phyloP scores from a whole-genome alignment of 2,329 filamentous ascomycete genomes.

The Hymenoscyphus linearis region DNA sequence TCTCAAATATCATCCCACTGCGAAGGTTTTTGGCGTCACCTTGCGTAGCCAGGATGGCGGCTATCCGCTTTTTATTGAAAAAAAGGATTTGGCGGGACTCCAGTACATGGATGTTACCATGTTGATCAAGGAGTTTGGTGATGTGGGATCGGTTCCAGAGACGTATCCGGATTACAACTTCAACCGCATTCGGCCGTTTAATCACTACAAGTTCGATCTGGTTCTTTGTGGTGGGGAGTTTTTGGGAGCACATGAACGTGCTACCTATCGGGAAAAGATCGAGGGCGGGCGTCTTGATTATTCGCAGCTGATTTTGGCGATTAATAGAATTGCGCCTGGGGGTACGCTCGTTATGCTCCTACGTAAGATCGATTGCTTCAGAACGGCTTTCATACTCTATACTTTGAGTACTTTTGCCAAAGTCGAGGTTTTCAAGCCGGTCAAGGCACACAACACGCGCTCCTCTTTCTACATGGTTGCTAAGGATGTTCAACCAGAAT shows the following conservation, averaged over 20 bases:
- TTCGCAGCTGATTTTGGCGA: slow-evolving; percentile 24
- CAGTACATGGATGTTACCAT: slow-evolving; percentile 19
- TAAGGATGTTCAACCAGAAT: slow-evolving; percentile 16
- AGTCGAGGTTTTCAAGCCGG: slow-evolving; percentile 24
- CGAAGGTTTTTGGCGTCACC: slow-evolving; percentile 16
- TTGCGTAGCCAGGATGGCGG: slow-evolving; percentile 18
- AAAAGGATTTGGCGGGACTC: slow-evolving; percentile 3
- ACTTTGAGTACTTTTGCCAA: slow-evolving; percentile 22
- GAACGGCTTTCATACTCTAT: slow-evolving; percentile 17
- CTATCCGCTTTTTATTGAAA: slow-evolving; percentile 18
- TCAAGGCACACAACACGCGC: slow-evolving; percentile 17
- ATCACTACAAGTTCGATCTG: slow-evolving; percentile 21
- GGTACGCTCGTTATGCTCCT: slow-evolving; percentile 26
- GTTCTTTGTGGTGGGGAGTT: slow-evolving; percentile 28
- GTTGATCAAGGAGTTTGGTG: slow-evolving; percentile 16
- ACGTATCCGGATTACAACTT: slow-evolving; percentile 18
- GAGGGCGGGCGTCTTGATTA: slow-evolving; percentile 17
- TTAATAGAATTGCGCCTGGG: slow-evolving; percentile 16
- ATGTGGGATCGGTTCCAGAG: slow-evolving; percentile 11
- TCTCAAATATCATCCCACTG: slow-evolving; percentile 5
- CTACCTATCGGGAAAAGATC: slow-evolving; percentile 13
- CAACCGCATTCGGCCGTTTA: slow-evolving; percentile 16
- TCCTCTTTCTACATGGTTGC: slow-evolving; percentile 28
- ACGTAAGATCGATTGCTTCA: slow-evolving; percentile 23
- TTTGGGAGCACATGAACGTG: slow-evolving; percentile 24